phyloP scores from a whole-genome alignment of 2,329 filamentous ascomycete species.

The Diaporthe helianthi region DNA sequence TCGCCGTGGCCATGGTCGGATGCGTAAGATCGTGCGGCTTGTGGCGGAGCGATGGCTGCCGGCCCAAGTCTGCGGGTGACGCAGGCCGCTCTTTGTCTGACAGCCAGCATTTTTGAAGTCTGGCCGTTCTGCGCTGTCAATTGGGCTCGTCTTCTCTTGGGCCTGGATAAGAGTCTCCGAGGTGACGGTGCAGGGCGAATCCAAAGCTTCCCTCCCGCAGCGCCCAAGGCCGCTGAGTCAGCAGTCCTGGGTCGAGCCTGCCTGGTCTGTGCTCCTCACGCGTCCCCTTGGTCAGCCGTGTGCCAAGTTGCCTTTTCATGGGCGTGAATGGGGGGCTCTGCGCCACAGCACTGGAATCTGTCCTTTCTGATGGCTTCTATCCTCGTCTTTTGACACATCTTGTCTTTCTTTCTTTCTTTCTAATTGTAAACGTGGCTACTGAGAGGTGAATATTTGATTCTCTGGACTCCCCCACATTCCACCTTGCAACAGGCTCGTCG shows the following conservation, averaged over 20 bases:
- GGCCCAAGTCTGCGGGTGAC: slow-evolving; percentile 48
- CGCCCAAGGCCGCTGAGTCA: slow-evolving; percentile 10
- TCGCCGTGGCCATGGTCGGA: slow-evolving; percentile 58
- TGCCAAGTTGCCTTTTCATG: slow-evolving; percentile 13
- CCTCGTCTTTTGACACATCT: slow-evolving; percentile 39
- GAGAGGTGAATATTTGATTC: not conserved
- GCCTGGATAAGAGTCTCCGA: not conserved
- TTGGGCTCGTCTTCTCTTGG: slow-evolving; percentile 20
- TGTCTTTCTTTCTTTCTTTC: too few species aligned
- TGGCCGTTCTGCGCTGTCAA: slow-evolving; percentile 28
- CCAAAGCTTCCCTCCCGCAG: slow-evolving; percentile 17
- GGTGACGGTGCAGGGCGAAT: slow-evolving; percentile 25
- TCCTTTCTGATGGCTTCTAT: slow-evolving; percentile 42
- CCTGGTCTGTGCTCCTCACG: slow-evolving; percentile 11
- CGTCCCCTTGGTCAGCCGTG: slow-evolving; percentile 16
- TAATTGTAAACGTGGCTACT: slow-evolving; percentile 28
- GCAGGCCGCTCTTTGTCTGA: slow-evolving; percentile 46
- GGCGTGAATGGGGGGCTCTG: slow-evolving; percentile 1
- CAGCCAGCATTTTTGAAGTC: slow-evolving; percentile 45
- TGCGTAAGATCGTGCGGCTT: slow-evolving; percentile 56
- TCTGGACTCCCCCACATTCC: not conserved
- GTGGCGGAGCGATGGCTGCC: slow-evolving; percentile 39
- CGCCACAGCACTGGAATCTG: slow-evolving; percentile 37
- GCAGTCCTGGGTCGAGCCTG: not conserved
- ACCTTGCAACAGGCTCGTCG: not conserved